A percentile compares a stretch with the other conserved stretches of the same genome.
Evolutionary conservation across 176 grass and related monocot species (phyloP).

Genomic region (Pharus latifolius): DNA sequence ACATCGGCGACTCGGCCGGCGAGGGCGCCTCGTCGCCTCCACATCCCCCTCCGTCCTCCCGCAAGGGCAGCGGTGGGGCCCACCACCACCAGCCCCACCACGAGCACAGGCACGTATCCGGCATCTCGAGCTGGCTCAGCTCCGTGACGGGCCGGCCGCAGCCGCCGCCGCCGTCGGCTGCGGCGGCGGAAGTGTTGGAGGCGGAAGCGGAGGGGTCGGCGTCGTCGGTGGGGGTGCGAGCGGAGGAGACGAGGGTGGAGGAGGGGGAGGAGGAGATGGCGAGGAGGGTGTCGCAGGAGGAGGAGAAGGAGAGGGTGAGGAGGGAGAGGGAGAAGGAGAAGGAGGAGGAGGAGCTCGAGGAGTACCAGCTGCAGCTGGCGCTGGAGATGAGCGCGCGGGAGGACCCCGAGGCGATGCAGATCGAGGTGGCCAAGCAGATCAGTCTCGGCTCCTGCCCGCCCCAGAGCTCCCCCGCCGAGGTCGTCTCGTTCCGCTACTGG

Average conservation of each 20-base stretch:
- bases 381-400: slow-evolving; percentile 90
- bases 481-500: slow-evolving; percentile 90
- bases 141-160: slow-evolving; percentile 41
- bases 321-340: slow-evolving; percentile 20
- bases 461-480: slow-evolving; percentile 55
- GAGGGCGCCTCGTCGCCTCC: slow-evolving; percentile 30
- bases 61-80: slow-evolving; percentile 12
- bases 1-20: slow-evolving; percentile 52
- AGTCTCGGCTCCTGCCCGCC: slow-evolving; percentile 75
- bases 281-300: not conserved
- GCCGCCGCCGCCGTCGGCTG: not conserved
- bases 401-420: slow-evolving; percentile 93
- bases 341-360: slow-evolving; percentile 56
- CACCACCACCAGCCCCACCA: too few species aligned
- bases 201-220: not conserved
- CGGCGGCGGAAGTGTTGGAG: not conserved
- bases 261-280: not conserved
- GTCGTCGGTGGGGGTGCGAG: not conserved
- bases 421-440: slow-evolving; percentile 95
- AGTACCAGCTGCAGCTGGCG: slow-evolving; percentile 92
- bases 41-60: slow-evolving; percentile 11
- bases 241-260: slow-evolving; percentile 6
- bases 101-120: slow-evolving; percentile 32
- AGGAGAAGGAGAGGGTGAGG: slow-evolving; percentile 2
- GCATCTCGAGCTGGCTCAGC: slow-evolving; percentile 72